phyloP scores from a whole-genome alignment of 2,329 filamentous ascomycete species.

The Thermothelomyces thermophilus region DNA sequence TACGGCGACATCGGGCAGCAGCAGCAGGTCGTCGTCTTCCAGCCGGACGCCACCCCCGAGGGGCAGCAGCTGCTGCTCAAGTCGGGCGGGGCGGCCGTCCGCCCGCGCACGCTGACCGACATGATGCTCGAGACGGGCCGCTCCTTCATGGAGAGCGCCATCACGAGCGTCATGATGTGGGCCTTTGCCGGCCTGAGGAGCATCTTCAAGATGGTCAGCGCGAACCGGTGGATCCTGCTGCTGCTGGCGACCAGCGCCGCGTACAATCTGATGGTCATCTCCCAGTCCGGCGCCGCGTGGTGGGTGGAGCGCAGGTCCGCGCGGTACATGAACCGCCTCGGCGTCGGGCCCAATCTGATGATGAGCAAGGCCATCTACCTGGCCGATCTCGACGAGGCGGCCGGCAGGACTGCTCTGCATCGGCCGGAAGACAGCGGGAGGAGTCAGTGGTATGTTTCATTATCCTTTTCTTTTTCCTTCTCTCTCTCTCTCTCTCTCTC shows the following conservation, averaged over 20 bases:
- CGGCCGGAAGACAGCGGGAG: constrained; percentile 29
- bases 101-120: constrained; percentile 55
- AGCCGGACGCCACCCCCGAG: constrained; percentile 37
- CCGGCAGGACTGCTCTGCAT: constrained; percentile 30
- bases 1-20: constrained; percentile 70
- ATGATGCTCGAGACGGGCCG: constrained; percentile 66
- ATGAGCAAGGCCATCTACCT: constrained; percentile 86
- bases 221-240: constrained; percentile 66
- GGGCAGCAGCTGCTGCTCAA: constrained; percentile 20
- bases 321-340: constrained; percentile 74
- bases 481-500: no score
- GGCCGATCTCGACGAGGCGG: constrained; percentile 65
- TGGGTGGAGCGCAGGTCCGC: constrained; percentile 77
- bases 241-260: constrained; percentile 63
- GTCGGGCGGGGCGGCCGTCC: constrained; percentile 46
- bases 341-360: constrained; percentile 67
- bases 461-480: neutral
- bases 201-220: constrained; percentile 60
- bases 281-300: constrained; percentile 68
- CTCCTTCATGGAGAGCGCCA: constrained; percentile 68
- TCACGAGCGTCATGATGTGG: constrained; percentile 73
- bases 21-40: constrained; percentile 56
- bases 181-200: constrained; percentile 59
- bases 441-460: constrained; percentile 43
- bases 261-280: constrained; percentile 69